These are phyloP conservation scores for Alternaria ethzedia DNA, from an alignment of 2,329 filamentous ascomycete genomes.

Conservation along the genomic window DNA sequence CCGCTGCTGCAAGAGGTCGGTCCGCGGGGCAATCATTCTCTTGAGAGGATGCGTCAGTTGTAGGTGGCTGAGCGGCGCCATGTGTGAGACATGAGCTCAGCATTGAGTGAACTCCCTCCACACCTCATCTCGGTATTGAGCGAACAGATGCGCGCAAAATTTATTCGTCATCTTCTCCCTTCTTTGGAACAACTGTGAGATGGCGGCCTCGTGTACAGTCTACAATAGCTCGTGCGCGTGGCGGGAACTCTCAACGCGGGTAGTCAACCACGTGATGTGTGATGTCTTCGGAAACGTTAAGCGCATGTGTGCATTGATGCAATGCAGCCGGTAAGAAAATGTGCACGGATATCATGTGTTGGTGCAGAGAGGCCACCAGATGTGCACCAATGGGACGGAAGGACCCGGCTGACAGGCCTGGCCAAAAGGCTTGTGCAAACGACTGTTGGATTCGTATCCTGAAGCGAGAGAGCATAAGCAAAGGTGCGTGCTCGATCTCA, in stretches of 20 bases:
- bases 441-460: conserved; percentile 8
- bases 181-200: background rate
- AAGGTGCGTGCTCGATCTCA: conserved; percentile 8
- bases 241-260: background rate
- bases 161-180: background rate
- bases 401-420: conserved; percentile 2
- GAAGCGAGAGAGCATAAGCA: conserved; percentile 6
- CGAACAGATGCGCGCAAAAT: background rate
- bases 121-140: background rate
- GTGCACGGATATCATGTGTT: background rate
- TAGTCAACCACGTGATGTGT: background rate
- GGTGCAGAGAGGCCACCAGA: background rate
- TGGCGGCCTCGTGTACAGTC: background rate
- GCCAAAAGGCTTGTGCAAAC: conserved; percentile 8
- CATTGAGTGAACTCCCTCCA: background rate
- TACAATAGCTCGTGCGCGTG: background rate
- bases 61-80: conserved; percentile 1
- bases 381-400: conserved; percentile 9
- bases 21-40: background rate
- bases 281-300: background rate
- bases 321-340: conserved; percentile 4
- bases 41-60: background rate
- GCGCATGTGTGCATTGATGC: background rate
- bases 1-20: background rate
- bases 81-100: background rate